Evolutionary conservation across 2,329 filamentous ascomycete genomes (phyloP).

Genomic region (Colletotrichum sp.): DNA sequence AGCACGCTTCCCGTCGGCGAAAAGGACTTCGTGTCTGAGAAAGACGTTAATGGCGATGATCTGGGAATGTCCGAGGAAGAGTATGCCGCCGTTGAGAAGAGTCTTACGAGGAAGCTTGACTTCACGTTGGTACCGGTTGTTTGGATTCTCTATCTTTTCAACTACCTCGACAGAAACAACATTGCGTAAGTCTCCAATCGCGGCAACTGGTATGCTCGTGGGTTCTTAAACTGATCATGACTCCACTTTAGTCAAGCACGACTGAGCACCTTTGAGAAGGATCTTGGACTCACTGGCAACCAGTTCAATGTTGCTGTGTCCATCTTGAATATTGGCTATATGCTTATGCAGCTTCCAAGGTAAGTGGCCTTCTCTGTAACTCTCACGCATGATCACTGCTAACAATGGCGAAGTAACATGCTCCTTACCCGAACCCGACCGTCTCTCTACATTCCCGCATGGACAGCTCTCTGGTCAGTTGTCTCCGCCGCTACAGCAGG

Average conservation of each 20-base stretch:
- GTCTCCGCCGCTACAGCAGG: not conserved
- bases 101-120: constrained; percentile 25
- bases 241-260: not conserved
- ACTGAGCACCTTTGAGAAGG: not conserved
- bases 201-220: not conserved
- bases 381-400: not conserved
- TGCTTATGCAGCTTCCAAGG: not conserved
- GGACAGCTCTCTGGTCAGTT: not conserved
- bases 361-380: rapidly evolving
- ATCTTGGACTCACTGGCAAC: not conserved
- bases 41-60: not conserved
- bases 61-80: not conserved
- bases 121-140: constrained; percentile 23
- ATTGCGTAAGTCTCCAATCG: constrained; percentile 9
- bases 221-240: not conserved
- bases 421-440: constrained; percentile 15
- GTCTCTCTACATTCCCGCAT: constrained; percentile 20
- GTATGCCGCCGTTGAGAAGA: not conserved
- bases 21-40: not conserved
- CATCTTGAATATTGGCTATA: not conserved
- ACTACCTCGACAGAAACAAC: constrained; percentile 6
- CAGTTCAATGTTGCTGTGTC: not conserved
- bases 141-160: constrained; percentile 4
- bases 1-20: not conserved
- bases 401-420: constrained; percentile 19